These are phyloP conservation scores for Elymus sibiricus DNA, from an alignment of 176 grass and related monocot species.

Conservation along the genomic window DNA sequence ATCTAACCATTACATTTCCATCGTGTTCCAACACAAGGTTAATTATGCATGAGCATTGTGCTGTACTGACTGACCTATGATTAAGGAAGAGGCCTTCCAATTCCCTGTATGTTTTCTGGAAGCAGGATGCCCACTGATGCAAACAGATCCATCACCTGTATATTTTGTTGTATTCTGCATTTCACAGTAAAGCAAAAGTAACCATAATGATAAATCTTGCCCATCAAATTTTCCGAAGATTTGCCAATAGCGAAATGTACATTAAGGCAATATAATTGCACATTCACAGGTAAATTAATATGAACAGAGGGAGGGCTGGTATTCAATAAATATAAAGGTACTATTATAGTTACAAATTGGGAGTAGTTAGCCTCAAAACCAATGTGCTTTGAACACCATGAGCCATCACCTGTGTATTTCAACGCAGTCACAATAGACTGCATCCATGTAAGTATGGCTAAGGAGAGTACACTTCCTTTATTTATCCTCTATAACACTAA, in stretches of 20 bases:
- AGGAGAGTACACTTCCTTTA: too few species aligned
- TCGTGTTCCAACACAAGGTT: background rate
- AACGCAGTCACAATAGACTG: too few species aligned
- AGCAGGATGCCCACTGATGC: conserved; percentile 35
- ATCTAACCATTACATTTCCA: background rate
- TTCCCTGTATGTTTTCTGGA: conserved; percentile 46
- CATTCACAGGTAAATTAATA: background rate
- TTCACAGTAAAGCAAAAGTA: background rate
- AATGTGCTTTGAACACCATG: too few species aligned
- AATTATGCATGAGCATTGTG: background rate
- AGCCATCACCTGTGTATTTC: too few species aligned
- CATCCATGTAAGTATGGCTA: too few species aligned
- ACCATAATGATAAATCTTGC: background rate
- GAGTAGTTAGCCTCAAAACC: too few species aligned
- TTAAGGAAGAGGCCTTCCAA: conserved; percentile 49
- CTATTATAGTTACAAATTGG: too few species aligned
- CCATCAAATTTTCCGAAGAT: background rate
- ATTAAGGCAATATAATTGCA: background rate
- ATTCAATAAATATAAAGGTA: too few species aligned
- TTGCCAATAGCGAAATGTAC: background rate
- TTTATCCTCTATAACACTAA: too few species aligned
- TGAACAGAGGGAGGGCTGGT: too few species aligned
- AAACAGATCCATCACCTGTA: conserved; percentile 57
- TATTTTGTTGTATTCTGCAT: conserved; percentile 30
- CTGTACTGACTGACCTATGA: conserved; percentile 38